Base-by-base conservation (phyloP, 495 filamentous ascomycete genomes). In the Hypomontagnella submonticulosa region DNA sequence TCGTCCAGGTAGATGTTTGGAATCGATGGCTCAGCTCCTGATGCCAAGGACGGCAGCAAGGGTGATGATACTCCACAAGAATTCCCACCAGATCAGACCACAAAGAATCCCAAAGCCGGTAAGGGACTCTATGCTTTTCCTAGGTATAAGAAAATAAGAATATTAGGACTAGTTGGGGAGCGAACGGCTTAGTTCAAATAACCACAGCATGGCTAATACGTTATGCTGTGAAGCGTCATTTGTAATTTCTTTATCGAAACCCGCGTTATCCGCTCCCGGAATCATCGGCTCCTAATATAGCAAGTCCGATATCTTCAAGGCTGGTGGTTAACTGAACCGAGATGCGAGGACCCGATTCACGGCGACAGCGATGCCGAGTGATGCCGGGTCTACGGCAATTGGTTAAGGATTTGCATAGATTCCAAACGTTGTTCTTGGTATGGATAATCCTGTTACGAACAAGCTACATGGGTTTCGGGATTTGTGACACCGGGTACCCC, bases 361-460 rank as follows among this genome's bases (percentile, higher is more conserved):
- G 60, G 60, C 60, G 60, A 64, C 46, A 64, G 56, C 50, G 60
- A 69, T 69, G 18, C 66, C 66, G 66, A 69, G 34, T 56, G 56
- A 57, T 30, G 36, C 66, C 66, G 65, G 57, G 38, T 47, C 43
- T 37, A 51, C 50, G 60, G 50, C 50, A 47, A 63, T 61, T 63
- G 64, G 34, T 50, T 54, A 19, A 4, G 16, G 19, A 50, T 44
- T 46, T 10, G 16, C 13, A 48, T 33, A n/a, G 11, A 38, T 15
- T 48, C 15, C 8, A 18, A 15, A 48, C 5, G 42, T 49, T 46
- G 57, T 48, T 18, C 1, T 50, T 37, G 30, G 47, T 34, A 50
- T 15, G 47, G 9, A 18, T 34, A 4, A 32, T 38, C n/a, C 5
- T 36, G 6, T 36, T 8, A 37, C 36, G 40, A 47, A 44, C 1